phyloP scores from a whole-genome alignment of 805 yeast genomes.

The Wickerhamiella bombiphila region DNA sequence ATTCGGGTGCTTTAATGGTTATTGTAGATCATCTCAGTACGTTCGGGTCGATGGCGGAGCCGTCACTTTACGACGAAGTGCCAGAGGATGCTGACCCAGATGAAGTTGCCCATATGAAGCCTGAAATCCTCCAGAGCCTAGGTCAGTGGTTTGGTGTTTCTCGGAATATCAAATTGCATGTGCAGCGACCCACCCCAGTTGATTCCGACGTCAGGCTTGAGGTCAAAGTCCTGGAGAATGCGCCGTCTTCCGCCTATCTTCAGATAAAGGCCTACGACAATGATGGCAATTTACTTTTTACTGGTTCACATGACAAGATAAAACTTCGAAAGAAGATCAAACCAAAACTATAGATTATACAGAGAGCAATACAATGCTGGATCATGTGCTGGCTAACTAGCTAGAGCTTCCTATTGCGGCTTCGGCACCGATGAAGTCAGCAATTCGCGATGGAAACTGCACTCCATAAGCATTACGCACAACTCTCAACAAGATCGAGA shows the following conservation, averaged over 20 bases:
- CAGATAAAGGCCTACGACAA: conserved; percentile 4
- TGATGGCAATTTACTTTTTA: conserved; percentile 8
- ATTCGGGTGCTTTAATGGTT: conserved; percentile 11
- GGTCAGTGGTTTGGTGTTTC: conserved; percentile 10
- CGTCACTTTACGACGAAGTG: conserved; percentile 6
- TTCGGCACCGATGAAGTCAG: no score
- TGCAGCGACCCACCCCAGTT: conserved; percentile 7
- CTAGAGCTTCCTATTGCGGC: no score
- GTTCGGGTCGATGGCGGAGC: conserved; percentile 6
- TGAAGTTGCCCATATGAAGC: conserved; percentile 1
- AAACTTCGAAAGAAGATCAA: conserved; percentile 10
- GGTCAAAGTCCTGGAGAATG: conserved; percentile 10
- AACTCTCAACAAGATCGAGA: no score
- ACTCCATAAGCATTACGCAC: no score
- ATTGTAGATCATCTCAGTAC: conserved; percentile 12
- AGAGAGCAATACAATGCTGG: no score
- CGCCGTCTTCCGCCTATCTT: conserved; percentile 6
- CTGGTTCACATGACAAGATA: conserved; percentile 14
- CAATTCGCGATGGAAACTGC: no score
- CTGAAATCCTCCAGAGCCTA: background rate
- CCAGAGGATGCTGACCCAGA: conserved; percentile 3
- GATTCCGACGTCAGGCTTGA: conserved; percentile 9
- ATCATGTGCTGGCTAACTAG: no score
- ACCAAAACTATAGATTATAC: conserved; percentile 8
- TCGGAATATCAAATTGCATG: conserved; percentile 12